phyloP scores from a whole-genome alignment of 441 rosid species.

The Pelargonium fulgidum region DNA sequence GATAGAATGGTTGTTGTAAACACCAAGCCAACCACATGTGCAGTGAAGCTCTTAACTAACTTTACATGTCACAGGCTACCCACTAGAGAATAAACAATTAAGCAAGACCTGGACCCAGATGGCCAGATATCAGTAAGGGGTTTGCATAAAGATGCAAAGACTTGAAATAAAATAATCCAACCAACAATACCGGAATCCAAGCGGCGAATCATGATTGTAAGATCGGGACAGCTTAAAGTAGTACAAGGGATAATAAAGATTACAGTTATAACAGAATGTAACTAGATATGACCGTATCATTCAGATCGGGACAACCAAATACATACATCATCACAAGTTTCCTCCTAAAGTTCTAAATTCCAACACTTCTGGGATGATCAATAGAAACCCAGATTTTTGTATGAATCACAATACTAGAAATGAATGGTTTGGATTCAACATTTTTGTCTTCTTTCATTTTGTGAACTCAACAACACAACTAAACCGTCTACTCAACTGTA shows the following conservation, averaged over 20 bases:
- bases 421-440: background rate
- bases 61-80: background rate
- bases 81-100: background rate
- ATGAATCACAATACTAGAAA: too few relatives aligned
- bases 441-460: background rate
- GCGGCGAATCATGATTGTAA: background rate
- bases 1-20: background rate
- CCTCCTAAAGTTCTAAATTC: background rate
- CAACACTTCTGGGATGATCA: too few relatives aligned
- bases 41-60: background rate
- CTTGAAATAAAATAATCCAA: background rate
- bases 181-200: background rate
- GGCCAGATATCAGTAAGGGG: background rate
- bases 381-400: too few relatives aligned
- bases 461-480: background rate
- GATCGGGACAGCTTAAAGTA: background rate
- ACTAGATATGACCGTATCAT: background rate
- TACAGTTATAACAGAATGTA: background rate
- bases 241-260: background rate
- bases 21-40: slow-evolving; percentile 3
- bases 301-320: background rate
- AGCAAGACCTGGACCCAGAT: background rate
- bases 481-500: background rate
- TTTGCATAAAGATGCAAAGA: background rate
- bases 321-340: background rate